Base-by-base conservation (phyloP, 2,329 filamentous ascomycete genomes). In the Trichocomaceae sp. region DNA sequence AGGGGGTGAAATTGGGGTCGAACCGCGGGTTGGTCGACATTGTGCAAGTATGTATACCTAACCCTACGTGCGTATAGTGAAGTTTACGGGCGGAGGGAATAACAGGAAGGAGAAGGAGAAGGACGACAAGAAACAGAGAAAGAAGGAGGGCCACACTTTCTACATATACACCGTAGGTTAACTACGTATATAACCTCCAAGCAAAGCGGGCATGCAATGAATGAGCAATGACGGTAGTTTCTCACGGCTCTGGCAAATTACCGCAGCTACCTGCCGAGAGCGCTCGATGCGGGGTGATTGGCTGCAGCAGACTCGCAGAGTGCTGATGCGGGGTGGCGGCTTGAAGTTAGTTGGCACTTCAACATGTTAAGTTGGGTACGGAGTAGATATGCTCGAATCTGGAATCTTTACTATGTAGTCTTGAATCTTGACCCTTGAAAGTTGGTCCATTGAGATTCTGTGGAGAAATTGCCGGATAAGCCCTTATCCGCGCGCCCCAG, bases 1-100 rank as follows among this genome's bases (percentile, higher is more conserved):
- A 79, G 62, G 83, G 73, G 54, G 87, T 90, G 76, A 91, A 90
- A 73, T 80, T 81, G 63, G 87, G 87, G 70, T 92, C 87, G 75
- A 88, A 90, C 62, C 74, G 71, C 64, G 47, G 41, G 10, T 48
- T 41, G 39, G 52, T 41, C 17, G 54, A 56, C 54, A 56, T 56
- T 19, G 37, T 55, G 33, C 22, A 23, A n/a, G 15, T 47, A 15
- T 26, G 13, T n/a, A n/a, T n/a, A n/a, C n/a, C n/a, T n/a, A n/a
- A n/a, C n/a, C n/a, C n/a, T n/a, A n/a, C n/a, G n/a, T 26, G 13
- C 22, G 8, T 17, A 4, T 0, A 13, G 17, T 17, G 22, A 12
- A 46, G 10, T n/a, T n/a, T 22, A 39, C 15, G 22, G 12, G 52
- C 17, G 39, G 2, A 9, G 42, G n/a, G 33, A 8, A 7, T 26